Evolutionary conservation across 2,329 filamentous ascomycete genomes (phyloP).

Genomic region (Trichophyton simii): DNA sequence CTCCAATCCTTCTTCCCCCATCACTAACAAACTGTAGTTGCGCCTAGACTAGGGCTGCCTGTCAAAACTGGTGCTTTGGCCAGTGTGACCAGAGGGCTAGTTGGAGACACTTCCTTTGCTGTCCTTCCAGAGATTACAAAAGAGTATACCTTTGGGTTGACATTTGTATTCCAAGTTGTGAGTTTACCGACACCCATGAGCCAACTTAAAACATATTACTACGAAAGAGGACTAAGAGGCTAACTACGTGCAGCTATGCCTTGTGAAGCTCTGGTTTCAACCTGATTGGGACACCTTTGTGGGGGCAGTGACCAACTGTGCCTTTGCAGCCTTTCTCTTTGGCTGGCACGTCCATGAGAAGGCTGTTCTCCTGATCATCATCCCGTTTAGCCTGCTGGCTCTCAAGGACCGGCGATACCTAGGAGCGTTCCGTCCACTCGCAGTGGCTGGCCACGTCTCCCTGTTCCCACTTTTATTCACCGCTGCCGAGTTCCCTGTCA

Average conservation of each 20-base stretch:
- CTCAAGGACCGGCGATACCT: conserved; percentile 82
- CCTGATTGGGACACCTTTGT: conserved; percentile 85
- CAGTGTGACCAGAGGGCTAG: conserved; percentile 83
- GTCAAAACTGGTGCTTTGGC: conserved; percentile 64
- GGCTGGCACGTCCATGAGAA: conserved; percentile 99
- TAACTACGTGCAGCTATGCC: conserved; percentile 43
- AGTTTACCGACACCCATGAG: conserved; percentile 12
- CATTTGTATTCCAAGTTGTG: conserved; percentile 66
- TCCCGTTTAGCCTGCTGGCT: conserved; percentile 87
- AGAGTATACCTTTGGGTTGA: conserved; percentile 66
- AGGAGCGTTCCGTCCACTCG: conserved; percentile 79
- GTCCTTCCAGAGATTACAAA: conserved; percentile 80
- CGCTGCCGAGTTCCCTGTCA: conserved; percentile 81
- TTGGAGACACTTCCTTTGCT: conserved; percentile 88
- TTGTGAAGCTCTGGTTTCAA: conserved; percentile 67
- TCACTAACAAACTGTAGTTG: conserved; percentile 43
- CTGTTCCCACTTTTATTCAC: conserved; percentile 92
- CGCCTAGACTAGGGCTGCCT: conserved; percentile 63
- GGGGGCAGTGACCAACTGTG: conserved; percentile 79
- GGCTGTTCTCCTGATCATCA: conserved; percentile 82
- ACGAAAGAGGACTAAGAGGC: conserved; percentile 8
- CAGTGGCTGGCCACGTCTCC: conserved; percentile 87
- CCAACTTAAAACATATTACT: background rate
- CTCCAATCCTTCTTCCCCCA: background rate
- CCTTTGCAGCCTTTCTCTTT: conserved; percentile 91